phyloP scores from a whole-genome alignment of 345 rosid genomes.

The Streptanthus diversifolius region DNA sequence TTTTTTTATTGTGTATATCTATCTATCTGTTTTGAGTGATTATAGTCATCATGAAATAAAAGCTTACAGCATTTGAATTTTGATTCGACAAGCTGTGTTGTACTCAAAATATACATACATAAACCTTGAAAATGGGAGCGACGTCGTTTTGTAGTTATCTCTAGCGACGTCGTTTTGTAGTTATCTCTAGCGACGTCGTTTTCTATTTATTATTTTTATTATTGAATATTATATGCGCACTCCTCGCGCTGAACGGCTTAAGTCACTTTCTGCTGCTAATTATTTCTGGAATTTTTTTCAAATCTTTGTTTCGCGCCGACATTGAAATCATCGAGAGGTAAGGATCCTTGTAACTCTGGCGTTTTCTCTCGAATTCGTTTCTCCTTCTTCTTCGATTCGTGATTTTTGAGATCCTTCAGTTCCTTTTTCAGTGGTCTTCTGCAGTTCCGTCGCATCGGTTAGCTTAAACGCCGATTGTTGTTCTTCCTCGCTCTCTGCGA shows the following conservation, averaged over 20 bases:
- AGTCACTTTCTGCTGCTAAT: not conserved
- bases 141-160: not conserved
- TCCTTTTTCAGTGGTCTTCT: not conserved
- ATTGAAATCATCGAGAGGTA: conserved; percentile 25
- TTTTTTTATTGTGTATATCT: not conserved
- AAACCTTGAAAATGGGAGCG: not conserved
- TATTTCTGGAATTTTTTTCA: conserved; percentile 6
- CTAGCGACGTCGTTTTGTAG: not conserved
- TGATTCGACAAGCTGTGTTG: not conserved
- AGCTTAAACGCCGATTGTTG: conserved; percentile 1
- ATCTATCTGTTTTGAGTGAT: conserved; percentile 24
- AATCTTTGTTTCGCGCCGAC: conserved; percentile 32
- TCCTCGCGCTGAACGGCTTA: not conserved
- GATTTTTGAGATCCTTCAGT: not conserved
- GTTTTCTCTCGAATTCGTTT: not conserved
- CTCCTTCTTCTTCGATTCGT: conserved; percentile 5
- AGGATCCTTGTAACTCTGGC: not conserved
- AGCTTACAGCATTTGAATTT: conserved; percentile 2
- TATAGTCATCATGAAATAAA: conserved; percentile 6
- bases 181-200: not conserved
- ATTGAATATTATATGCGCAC: not conserved
- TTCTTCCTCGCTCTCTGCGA: conserved; percentile 11
- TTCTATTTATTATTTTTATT: too few relatives aligned
- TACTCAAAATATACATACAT: not conserved
- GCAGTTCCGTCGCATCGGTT: conserved; percentile 5